Base-by-base conservation (phyloP, 305 asterid genomes). In the Withania somnifera region DNA sequence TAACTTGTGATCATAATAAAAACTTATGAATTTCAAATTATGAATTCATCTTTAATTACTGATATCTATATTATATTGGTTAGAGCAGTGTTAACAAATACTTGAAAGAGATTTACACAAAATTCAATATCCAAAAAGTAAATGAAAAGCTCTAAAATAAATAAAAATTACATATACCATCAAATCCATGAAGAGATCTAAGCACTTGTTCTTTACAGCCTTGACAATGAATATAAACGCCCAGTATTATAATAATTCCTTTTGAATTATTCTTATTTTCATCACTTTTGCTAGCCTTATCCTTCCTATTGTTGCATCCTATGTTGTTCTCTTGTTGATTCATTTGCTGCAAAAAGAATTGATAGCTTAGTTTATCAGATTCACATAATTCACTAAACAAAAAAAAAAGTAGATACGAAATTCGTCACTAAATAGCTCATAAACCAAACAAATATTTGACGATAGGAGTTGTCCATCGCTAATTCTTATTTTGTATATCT, bases 211-310 rank as follows among this genome's bases (percentile, higher is more conserved):
- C 82, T 56, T 61, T 91, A 78, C 97, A 92, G 4, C 93, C 94
- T 66, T 85, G 87, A 58, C 98, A 94, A 15, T 92, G 95, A 60
- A 94, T 85, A 80, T 86, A 85, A 36, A 90, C 92, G 6, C 93
- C 92, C 85, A 94, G 84, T 11, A 94, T 69, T 32, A 92, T 90
- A 0, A 24, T 50, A 58, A 87, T 30, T 11, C 93, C 4, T 58
- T 50, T 52, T 80, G 86, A 19, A 81, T 87, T 4, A 6, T 45
- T 76, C 8, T 84, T 86, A 19, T 85, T 81, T 60, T 83, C 87
- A 85, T 81, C 78, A 40, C 67, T 78, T 64, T 42, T 64, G 17
- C 50, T 32, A 61, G 58, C 78, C 38, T 50, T 7, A 82, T 40
- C 10, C 54, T 32, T n/a, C 54, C 7, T 38, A 8, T 10, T 30